Base-by-base conservation (phyloP, 2,329 filamentous ascomycete genomes). In the Penicillium nordicum region DNA sequence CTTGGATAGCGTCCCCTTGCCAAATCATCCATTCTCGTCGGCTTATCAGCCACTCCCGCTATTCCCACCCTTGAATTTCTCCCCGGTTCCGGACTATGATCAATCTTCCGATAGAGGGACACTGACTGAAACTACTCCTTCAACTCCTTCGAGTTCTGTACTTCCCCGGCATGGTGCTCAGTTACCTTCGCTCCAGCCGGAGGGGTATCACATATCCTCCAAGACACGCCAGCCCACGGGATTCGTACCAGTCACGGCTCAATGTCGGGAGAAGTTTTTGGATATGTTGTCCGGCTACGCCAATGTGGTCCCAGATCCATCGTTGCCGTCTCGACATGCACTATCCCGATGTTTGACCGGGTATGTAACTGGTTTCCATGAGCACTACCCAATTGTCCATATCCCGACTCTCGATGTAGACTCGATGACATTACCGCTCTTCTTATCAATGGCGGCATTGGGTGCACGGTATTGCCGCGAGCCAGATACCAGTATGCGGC, bases 381-480 rank as follows among this genome's bases (percentile, higher is more conserved):
- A 71, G 16, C 70, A 72, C 46, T 72, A 72, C 32, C 70, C 70
- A 0, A 64, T 72, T 29, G 51, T 72, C 40, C 70, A 72, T 47
- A 65, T 68, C n/a, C 67, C 70, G 1, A 72, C 70, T 4, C 43
- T 72, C 9, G 52, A 69, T 46, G 59, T 69, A 7, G 67, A 72
- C 5, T 32, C 55, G 0, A 57, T 67, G 44, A 61, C 66, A 4
- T 36, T 67, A 11, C 67, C 66, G 7, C 50, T 71, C 1, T 66
- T 72, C 16, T 47, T 71, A 2, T 64, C 69, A 0, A 72, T 72
- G 69, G 69, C 70, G 1, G 63, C 69, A 1, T 46, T 72, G 10
- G 70, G 70, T 2, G 69, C 69, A 7, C 66, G 68, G 10, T 72
- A 72, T 38, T 70, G 68, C 41, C 64, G 69, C 1, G 70, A 72